These are phyloP conservation scores for Pulveroboletus sp. DNA, from an alignment of 768 basidiomycete species.

Conservation along the genomic window DNA sequence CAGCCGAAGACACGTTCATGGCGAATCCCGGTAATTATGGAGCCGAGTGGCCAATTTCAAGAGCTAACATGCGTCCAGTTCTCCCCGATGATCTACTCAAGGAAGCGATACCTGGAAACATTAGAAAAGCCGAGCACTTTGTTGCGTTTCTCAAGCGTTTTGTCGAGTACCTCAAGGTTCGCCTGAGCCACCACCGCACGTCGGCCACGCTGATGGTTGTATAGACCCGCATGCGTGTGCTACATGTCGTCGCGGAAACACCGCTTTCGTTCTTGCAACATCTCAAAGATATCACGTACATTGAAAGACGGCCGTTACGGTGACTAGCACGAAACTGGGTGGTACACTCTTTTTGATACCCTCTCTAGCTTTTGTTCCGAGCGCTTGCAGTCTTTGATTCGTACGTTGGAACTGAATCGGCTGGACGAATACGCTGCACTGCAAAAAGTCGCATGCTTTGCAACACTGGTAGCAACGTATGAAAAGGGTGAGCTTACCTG, in stretches of 20 bases:
- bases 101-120: constrained; percentile 97
- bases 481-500: constrained; percentile 70
- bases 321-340: constrained; percentile 32
- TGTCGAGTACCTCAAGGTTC: constrained; percentile 96
- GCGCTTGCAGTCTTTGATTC: constrained; percentile 88
- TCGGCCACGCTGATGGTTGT: constrained; percentile 10
- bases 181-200: neutral
- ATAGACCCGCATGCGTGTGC: constrained; percentile 97
- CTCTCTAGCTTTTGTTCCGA: constrained; percentile 87
- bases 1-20: constrained; percentile 81
- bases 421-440: constrained; percentile 90
- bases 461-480: constrained; percentile 95
- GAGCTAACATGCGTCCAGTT: constrained; percentile 43
- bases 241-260: constrained; percentile 98
- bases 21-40: constrained; percentile 76
- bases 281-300: constrained; percentile 98
- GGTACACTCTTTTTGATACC: neutral
- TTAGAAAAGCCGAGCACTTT: constrained; percentile 98
- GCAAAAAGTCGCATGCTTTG: constrained; percentile 95
- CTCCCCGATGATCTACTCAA: constrained; percentile 92
- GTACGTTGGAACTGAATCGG: constrained; percentile 84
- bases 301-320: constrained; percentile 91
- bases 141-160: constrained; percentile 97
- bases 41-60: neutral
- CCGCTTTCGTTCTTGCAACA: constrained; percentile 96